Percentiles rank a stretch among this genome's conserved stretches.
Conservation (phyloP, 768 basidiomycete genomes). For the Psilocybe cubensis region DNA sequence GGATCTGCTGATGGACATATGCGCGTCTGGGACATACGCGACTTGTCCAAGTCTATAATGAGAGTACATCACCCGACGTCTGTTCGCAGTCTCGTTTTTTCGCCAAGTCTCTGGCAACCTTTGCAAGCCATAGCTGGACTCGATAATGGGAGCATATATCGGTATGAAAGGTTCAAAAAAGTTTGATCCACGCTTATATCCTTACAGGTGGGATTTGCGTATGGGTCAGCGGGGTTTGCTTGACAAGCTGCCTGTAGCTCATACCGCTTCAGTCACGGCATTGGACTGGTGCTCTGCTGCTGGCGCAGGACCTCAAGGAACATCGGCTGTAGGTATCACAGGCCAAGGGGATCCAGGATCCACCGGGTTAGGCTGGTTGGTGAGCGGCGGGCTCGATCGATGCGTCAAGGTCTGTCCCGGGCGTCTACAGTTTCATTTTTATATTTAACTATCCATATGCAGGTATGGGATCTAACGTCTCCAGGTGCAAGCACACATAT, state of each 20-base stretch:
- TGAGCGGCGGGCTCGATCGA: slow-evolving; percentile 78
- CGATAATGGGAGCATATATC: slow-evolving; percentile 72
- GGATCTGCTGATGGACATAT: slow-evolving; percentile 82
- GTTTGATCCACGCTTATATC: background rate
- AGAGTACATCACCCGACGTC: slow-evolving; percentile 71
- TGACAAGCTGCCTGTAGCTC: slow-evolving; percentile 75
- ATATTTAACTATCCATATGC: background rate
- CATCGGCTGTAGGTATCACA: slow-evolving; percentile 16
- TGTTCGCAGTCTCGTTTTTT: slow-evolving; percentile 72
- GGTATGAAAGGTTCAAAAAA: slow-evolving; percentile 37
- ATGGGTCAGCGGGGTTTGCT: slow-evolving; percentile 77
- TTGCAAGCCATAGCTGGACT: slow-evolving; percentile 71
- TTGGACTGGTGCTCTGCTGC: slow-evolving; percentile 68
- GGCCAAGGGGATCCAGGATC: slow-evolving; percentile 27
- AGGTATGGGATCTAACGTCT: slow-evolving; percentile 76
- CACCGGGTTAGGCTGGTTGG: slow-evolving; percentile 69
- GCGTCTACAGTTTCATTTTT: background rate
- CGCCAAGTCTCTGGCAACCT: slow-evolving; percentile 65
- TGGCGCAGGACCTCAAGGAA: slow-evolving; percentile 7
- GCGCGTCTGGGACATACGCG: slow-evolving; percentile 83
- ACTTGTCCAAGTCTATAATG: slow-evolving; percentile 69
- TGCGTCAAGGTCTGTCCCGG: slow-evolving; percentile 63
- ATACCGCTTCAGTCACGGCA: slow-evolving; percentile 70
- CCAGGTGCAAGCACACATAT: slow-evolving; percentile 51
- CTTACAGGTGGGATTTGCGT: slow-evolving; percentile 72